These are phyloP conservation scores for Trichoderma sp. DNA, from an alignment of 2,329 filamentous ascomycete species.

Conservation along the genomic window DNA sequence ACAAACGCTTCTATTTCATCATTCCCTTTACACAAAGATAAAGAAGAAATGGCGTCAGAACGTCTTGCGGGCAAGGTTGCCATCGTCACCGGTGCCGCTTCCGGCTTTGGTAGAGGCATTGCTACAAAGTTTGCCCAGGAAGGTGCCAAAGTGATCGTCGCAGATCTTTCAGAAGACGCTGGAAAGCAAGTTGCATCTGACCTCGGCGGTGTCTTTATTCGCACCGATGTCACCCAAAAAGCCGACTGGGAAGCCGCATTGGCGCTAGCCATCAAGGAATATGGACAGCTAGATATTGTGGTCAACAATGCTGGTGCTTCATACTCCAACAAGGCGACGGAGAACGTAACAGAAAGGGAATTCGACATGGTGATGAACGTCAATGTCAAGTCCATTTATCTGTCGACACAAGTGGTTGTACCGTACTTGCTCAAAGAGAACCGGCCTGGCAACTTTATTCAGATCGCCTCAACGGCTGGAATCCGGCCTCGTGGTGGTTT, in stretches of 20 bases:
- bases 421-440: slow-evolving; percentile 58
- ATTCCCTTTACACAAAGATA: background rate
- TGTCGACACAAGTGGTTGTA: slow-evolving; percentile 57
- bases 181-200: slow-evolving; percentile 47
- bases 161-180: slow-evolving; percentile 55
- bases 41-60: slow-evolving; percentile 4
- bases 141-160: slow-evolving; percentile 59
- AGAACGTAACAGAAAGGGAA: slow-evolving; percentile 61
- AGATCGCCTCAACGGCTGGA: slow-evolving; percentile 62
- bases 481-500: slow-evolving; percentile 58
- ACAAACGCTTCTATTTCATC: background rate
- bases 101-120: slow-evolving; percentile 63
- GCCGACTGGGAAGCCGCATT: slow-evolving; percentile 53
- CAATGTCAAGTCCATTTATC: slow-evolving; percentile 65
- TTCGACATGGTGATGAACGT: slow-evolving; percentile 65
- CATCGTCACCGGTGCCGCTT: slow-evolving; percentile 53
- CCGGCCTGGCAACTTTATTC: slow-evolving; percentile 59
- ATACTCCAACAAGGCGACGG: slow-evolving; percentile 60
- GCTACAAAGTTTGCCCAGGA: slow-evolving; percentile 56
- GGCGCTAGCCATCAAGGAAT: slow-evolving; percentile 42
- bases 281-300: slow-evolving; percentile 53
- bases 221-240: slow-evolving; percentile 49
- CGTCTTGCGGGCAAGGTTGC: slow-evolving; percentile 42
- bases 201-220: slow-evolving; percentile 42
- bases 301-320: slow-evolving; percentile 60